Evolutionary conservation across 148 eudicot genomes (phyloP).

Genomic region (Rhododendron mucronatum): DNA sequence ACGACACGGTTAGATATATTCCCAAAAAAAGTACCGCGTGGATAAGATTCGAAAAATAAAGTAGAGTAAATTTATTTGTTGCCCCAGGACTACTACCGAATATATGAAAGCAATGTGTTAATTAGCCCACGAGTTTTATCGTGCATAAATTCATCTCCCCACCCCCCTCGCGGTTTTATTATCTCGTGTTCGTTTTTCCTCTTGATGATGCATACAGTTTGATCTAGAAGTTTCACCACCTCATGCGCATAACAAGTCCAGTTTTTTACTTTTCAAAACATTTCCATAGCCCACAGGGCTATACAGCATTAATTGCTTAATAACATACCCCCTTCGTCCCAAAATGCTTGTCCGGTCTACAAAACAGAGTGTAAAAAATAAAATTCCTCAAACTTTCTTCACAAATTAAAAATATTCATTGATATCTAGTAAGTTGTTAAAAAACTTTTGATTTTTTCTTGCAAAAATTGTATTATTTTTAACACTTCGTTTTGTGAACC

Average conservation of each 20-base stretch:
- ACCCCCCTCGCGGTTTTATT: neutral
- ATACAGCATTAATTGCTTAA: neutral
- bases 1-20: too few relatives aligned
- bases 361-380: too few relatives aligned
- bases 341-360: too few relatives aligned
- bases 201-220: neutral
- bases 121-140: neutral
- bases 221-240: neutral
- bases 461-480: too few relatives aligned
- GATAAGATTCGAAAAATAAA: too few relatives aligned
- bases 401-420: too few relatives aligned
- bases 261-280: constrained; percentile 1
- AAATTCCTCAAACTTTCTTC: too few relatives aligned
- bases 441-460: too few relatives aligned
- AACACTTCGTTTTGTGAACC: too few relatives aligned
- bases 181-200: neutral
- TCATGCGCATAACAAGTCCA: neutral
- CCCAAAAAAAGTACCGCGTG: neutral
- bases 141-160: neutral
- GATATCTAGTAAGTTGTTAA: too few relatives aligned
- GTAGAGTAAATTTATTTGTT: neutral
- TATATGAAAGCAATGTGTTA: neutral
- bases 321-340: neutral
- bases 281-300: too few relatives aligned
- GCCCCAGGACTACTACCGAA: neutral